Evolutionary conservation across 2,329 filamentous ascomycete species (phyloP), one percentile per base, ranked within the genome.

Genomic region (Thermoascus crustaceus): DNA sequence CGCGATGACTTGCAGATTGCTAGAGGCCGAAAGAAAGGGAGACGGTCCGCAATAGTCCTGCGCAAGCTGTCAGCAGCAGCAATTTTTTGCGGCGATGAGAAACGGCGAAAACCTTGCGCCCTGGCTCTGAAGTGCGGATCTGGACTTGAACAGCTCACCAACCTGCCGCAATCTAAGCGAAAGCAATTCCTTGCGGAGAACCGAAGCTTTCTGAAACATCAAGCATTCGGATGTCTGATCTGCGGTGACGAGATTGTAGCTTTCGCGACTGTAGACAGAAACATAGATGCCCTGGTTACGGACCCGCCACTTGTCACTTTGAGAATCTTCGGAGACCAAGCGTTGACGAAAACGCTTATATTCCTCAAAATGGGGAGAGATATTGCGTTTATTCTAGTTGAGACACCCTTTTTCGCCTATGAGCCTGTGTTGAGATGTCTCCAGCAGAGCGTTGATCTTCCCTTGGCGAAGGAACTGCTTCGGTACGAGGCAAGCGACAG

Each of bases 361-460:
- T 64, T 58, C 0, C 47, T 80, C 5, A 58, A 64, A 5, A 37
- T 49, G 0, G 44, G 53, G 0, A 30, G 42, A 17, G 22, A 59
- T 13, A 48, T 72, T 8, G 47, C 61, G 3, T 78, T 85, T 29
- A 52, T 79, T 0, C 56, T 78, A 2, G 72, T 85, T 0, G 72
- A 82, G 26, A 80, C 80, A 0, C 66, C 80, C 0, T 68, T 80
- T 0, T 86, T 85, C 49, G 76, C 80, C 0, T 84, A 78, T 37
- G 76, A 84, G 35, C 82, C 82, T 0, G 67, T 86, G 1, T 52
- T 86, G 4, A 55, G 69, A 31, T 67, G 73, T 1, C 59, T 86
- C 1, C 71, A 82, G 49, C 55, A 63, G 0, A 74, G 76, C 16
- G 59, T 51, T 0, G 67, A 76, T 2, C 35, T 84, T 0, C 72